Conservation (phyloP, 164 flowering plant genomes). For the Euptelea pleiosperma region DNA sequence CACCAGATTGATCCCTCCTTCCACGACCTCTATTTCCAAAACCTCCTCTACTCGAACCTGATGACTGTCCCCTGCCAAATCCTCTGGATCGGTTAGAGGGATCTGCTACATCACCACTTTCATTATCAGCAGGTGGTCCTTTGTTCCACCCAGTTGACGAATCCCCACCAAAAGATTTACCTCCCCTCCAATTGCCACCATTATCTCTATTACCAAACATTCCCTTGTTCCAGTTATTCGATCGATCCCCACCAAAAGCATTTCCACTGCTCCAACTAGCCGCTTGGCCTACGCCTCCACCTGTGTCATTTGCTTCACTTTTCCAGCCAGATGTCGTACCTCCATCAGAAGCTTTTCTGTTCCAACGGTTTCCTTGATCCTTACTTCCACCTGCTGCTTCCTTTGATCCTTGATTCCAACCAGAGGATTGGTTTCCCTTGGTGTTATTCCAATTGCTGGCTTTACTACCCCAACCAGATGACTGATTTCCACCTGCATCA, state of each 20-base stretch:
- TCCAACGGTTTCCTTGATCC: slow-evolving; percentile 12
- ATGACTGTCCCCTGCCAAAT: slow-evolving; percentile 10
- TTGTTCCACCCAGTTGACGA: slow-evolving; percentile 14
- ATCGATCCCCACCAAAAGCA: slow-evolving; percentile 11
- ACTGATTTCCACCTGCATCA: slow-evolving; percentile 5
- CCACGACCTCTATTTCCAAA: slow-evolving; percentile 37
- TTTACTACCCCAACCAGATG: slow-evolving; percentile 11
- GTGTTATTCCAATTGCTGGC: slow-evolving; percentile 5
- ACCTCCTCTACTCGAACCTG: slow-evolving; percentile 28
- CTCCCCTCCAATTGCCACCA: slow-evolving; percentile 10
- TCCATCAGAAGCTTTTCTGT: slow-evolving; percentile 6
- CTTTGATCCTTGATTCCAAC: slow-evolving; percentile 9
- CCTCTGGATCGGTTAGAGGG: slow-evolving; percentile 3
- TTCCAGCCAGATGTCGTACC: slow-evolving; percentile 13
- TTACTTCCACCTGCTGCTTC: not conserved
- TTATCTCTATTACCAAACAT: slow-evolving; percentile 4
- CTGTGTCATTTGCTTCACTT: slow-evolving; percentile 12
- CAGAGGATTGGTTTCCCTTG: slow-evolving; percentile 6
- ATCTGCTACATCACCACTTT: slow-evolving; percentile 9
- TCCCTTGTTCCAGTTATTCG: slow-evolving; percentile 19
- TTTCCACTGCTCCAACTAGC: slow-evolving; percentile 21
- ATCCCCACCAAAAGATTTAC: slow-evolving; percentile 10
- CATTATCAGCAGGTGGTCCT: slow-evolving; percentile 9
- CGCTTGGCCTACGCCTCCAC: slow-evolving; percentile 7
- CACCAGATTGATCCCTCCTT: slow-evolving; percentile 28